Evolutionary conservation across 1,139 yeast genomes (phyloP).

Genomic region (Taphrina flavorubra): DNA sequence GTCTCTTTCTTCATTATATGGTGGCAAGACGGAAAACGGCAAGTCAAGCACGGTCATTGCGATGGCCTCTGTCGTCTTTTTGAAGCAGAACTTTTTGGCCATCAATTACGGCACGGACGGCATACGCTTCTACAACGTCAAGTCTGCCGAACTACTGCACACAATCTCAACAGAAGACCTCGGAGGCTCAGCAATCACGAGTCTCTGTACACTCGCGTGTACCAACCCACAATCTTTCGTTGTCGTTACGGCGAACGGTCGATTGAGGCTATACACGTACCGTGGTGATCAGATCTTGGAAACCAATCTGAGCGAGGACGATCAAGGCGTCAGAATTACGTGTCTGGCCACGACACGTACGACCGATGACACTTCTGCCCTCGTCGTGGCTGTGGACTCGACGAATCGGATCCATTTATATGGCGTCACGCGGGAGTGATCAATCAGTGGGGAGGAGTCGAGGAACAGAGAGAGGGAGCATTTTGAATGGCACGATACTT

Average conservation of each 20-base stretch:
- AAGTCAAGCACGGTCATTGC: not conserved
- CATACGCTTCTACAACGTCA: slow-evolving; percentile 4
- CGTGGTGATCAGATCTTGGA: slow-evolving; percentile 1
- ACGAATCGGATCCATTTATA: not conserved
- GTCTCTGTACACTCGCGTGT: not conserved
- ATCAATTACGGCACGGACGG: not conserved
- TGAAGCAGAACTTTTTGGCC: not conserved
- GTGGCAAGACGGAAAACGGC: not conserved
- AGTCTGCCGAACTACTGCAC: not conserved
- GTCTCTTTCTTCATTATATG: not conserved
- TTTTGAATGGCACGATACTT: no score
- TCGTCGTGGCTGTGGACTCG: not conserved
- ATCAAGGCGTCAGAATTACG: not conserved
- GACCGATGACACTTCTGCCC: not conserved
- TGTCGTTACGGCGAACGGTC: not conserved
- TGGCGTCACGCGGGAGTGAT: not conserved
- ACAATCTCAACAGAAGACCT: not conserved
- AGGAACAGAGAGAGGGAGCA: no score
- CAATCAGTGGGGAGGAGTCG: not conserved
- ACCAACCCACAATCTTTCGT: not conserved
- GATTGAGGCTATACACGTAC: not conserved
- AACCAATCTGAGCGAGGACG: not conserved
- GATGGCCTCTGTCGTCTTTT: not conserved
- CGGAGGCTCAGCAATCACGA: not conserved
- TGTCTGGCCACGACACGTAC: not conserved